Percentiles rank a stretch among this genome's conserved stretches.
These are phyloP conservation scores for Botrytis hyacinthi DNA, from an alignment of 2,329 filamentous ascomycete genomes.

Conservation along the genomic window DNA sequence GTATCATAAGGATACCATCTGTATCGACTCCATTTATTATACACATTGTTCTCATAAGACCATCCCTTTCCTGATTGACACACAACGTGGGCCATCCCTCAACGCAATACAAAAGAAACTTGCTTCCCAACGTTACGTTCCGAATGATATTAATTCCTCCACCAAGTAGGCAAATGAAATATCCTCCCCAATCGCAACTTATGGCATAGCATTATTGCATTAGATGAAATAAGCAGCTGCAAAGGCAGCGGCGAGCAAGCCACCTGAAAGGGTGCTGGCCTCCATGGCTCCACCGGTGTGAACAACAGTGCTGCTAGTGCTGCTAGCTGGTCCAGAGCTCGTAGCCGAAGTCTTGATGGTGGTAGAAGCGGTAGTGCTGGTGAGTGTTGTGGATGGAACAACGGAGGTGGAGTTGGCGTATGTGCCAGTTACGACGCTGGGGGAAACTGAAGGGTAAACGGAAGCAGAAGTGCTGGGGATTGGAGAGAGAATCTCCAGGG, in stretches of 20 bases:
- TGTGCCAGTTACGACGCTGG: not conserved
- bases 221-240: not conserved
- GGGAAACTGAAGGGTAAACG: too few species aligned
- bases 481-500: not conserved
- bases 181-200: not conserved
- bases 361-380: not conserved
- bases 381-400: not conserved
- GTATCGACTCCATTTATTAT: not conserved
- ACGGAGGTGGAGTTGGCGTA: not conserved
- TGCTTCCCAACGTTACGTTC: not conserved
- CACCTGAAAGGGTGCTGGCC: not conserved
- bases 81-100: not conserved
- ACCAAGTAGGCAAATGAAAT: not conserved
- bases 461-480: not conserved
- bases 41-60: not conserved
- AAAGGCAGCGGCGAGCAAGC: not conserved
- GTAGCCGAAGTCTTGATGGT: not conserved
- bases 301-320: not conserved
- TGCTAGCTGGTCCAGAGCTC: not conserved
- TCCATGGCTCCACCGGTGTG: not conserved
- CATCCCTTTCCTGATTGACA: not conserved
- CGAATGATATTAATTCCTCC: not conserved
- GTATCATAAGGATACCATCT: not conserved
- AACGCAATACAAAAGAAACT: not conserved
- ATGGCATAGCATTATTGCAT: not conserved